Conservation (phyloP, 306 rosid genomes). For the Rubus idaeus region DNA sequence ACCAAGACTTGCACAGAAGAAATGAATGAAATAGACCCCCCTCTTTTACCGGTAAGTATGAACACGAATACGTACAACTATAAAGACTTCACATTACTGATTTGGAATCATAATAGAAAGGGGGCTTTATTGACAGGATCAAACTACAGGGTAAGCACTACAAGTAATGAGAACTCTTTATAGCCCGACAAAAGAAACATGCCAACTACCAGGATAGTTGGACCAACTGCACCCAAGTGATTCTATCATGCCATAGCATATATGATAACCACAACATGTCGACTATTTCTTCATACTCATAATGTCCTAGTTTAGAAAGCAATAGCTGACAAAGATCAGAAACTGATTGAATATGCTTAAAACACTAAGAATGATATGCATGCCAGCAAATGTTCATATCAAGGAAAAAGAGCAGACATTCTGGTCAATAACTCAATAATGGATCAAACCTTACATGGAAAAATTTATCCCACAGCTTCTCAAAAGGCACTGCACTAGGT, state of each 20-base stretch:
- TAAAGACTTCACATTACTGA: no score
- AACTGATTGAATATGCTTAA: neutral
- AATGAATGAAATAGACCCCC: no score
- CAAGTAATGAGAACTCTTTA: no score
- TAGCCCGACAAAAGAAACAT: no score
- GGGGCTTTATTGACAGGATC: no score
- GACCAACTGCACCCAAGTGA: neutral
- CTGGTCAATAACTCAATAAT: neutral
- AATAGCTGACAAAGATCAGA: neutral
- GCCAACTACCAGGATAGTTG: neutral
- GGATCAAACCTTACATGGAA: constrained; percentile 62
- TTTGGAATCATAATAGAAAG: no score
- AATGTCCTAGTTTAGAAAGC: neutral
- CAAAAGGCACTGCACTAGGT: constrained; percentile 83
- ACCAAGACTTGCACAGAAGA: neutral
- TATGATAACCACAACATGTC: neutral
- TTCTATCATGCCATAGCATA: neutral
- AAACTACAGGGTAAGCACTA: no score
- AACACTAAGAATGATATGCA: neutral
- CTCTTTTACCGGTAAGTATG: no score
- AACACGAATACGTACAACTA: no score
- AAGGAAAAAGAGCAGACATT: constrained; percentile 3
- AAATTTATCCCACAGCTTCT: constrained; percentile 93
- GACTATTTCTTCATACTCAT: neutral
- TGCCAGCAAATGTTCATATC: neutral